Conservation (phyloP, 2,329 filamentous ascomycete genomes). For the Scolecobasidium constrictum region DNA sequence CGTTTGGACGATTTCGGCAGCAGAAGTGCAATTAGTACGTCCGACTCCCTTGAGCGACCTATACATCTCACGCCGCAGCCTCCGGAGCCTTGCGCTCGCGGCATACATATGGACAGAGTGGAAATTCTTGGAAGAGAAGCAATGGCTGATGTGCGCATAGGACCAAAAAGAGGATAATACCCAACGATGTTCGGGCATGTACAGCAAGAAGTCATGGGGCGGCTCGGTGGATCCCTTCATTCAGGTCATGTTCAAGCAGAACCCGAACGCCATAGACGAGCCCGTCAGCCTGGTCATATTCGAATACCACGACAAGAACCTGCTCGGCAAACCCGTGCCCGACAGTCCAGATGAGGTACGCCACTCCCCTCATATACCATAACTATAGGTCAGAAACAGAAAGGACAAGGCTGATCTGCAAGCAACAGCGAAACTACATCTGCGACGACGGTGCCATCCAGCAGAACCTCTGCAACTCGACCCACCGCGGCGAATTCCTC, state of each 20-base stretch:
- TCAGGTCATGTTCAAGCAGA: constrained; percentile 61
- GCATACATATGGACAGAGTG: too few species aligned
- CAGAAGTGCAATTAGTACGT: constrained; percentile 25
- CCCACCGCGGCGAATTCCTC: constrained; percentile 78
- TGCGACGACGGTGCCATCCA: constrained; percentile 65
- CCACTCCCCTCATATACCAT: neutral
- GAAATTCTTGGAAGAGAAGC: too few species aligned
- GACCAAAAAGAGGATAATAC: constrained; percentile 65
- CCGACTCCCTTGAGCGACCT: neutral
- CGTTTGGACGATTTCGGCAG: constrained; percentile 19
- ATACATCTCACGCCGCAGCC: neutral
- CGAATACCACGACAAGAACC: constrained; percentile 77
- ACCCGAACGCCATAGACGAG: constrained; percentile 55
- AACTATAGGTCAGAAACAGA: neutral
- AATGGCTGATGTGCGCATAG: constrained; percentile 25
- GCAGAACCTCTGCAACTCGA: constrained; percentile 59
- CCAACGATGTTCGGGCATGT: constrained; percentile 89
- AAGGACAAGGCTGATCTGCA: neutral
- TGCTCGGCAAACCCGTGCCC: constrained; percentile 58
- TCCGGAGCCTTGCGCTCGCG: constrained; percentile 12
- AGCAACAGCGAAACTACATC: constrained; percentile 53
- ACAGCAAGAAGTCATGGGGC: constrained; percentile 80
- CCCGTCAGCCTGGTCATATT: constrained; percentile 81
- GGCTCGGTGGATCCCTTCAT: constrained; percentile 85
- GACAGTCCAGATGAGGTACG: constrained; percentile 42